A percentile compares a stretch with the other conserved stretches of the same genome.
Conservation (phyloP, 1,284 basidiomycete genomes). For the Fomitopsis schrenkii region DNA sequence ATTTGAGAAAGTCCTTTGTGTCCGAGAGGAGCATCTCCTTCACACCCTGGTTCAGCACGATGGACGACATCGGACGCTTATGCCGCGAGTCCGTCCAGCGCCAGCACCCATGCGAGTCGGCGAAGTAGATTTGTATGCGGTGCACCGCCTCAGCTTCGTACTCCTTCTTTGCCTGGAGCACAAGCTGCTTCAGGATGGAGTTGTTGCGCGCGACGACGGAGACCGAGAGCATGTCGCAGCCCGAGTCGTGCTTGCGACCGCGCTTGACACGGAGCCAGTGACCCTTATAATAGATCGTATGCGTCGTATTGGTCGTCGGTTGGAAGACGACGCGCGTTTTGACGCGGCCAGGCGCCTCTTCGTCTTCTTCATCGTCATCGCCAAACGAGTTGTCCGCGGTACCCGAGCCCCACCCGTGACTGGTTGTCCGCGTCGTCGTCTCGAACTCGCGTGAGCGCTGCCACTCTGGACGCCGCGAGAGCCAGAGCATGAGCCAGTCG, state of each 20-base stretch:
- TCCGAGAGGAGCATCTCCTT: constrained; percentile 81
- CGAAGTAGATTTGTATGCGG: constrained; percentile 81
- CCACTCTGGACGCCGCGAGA: constrained; percentile 76
- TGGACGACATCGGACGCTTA: constrained; percentile 75
- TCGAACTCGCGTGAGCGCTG: constrained; percentile 81
- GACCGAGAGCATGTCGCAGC: constrained; percentile 70
- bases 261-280: constrained; percentile 77
- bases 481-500: constrained; percentile 81
- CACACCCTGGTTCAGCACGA: constrained; percentile 77
- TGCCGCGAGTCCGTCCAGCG: constrained; percentile 79
- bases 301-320: constrained; percentile 77
- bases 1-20: constrained; percentile 75
- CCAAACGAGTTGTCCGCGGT: constrained; percentile 55
- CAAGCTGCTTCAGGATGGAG: constrained; percentile 77
- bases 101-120: constrained; percentile 82
- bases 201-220: constrained; percentile 79
- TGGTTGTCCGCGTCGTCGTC: constrained; percentile 68
- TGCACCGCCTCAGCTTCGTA: constrained; percentile 81
- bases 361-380: constrained; percentile 52
- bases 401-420: constrained; percentile 43
- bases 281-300: constrained; percentile 77
- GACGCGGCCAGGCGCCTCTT: constrained; percentile 58
- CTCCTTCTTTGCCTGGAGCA: constrained; percentile 81
- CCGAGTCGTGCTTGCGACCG: constrained; percentile 59
- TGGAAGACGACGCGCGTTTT: constrained; percentile 81